Evolutionary conservation across 2,329 filamentous ascomycete genomes (phyloP).

Genomic region (Gaeumannomyces tritici): DNA sequence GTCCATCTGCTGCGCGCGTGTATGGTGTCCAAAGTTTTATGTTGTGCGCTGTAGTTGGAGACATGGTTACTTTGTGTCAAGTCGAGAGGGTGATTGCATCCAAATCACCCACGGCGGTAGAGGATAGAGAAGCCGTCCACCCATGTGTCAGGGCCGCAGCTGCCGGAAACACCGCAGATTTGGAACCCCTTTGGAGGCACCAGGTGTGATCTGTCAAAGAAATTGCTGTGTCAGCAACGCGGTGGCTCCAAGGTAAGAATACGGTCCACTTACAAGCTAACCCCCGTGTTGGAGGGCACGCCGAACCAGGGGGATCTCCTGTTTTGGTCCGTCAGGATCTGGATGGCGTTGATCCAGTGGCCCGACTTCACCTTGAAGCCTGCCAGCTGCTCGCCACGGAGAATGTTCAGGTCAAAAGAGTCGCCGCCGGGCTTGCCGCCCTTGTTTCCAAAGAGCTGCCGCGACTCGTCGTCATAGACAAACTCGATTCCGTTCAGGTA

Average conservation of each 20-base stretch:
- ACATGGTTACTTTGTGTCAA: not conserved
- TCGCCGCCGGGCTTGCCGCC: conserved; percentile 62
- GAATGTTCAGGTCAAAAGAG: conserved; percentile 71
- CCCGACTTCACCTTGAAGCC: conserved; percentile 79
- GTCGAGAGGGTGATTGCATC: no score
- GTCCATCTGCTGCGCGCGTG: not conserved
- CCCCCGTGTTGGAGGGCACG: conserved; percentile 72
- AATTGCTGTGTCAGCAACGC: conserved; percentile 14
- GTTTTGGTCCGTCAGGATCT: conserved; percentile 83
- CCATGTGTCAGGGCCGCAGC: conserved; percentile 56
- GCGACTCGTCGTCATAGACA: conserved; percentile 77
- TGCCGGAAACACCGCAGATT: conserved; percentile 80
- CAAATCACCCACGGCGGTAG: conserved; percentile 5
- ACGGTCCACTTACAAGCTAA: conserved; percentile 14
- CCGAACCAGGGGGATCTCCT: conserved; percentile 79
- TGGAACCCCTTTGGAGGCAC: conserved; percentile 84
- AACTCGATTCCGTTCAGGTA: conserved; percentile 86
- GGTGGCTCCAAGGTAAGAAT: not conserved
- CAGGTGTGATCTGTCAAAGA: conserved; percentile 62
- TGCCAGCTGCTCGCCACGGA: conserved; percentile 75
- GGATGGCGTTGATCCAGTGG: conserved; percentile 77
- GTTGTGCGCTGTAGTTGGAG: not conserved
- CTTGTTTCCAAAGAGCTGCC: conserved; percentile 76
- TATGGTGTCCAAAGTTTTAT: not conserved
- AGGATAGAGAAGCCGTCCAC: conserved; percentile 80